Percentiles rank a stretch among this genome's conserved stretches.
phyloP scores from a whole-genome alignment of 768 basidiomycete genomes.

The Boletus reticuloceps region DNA sequence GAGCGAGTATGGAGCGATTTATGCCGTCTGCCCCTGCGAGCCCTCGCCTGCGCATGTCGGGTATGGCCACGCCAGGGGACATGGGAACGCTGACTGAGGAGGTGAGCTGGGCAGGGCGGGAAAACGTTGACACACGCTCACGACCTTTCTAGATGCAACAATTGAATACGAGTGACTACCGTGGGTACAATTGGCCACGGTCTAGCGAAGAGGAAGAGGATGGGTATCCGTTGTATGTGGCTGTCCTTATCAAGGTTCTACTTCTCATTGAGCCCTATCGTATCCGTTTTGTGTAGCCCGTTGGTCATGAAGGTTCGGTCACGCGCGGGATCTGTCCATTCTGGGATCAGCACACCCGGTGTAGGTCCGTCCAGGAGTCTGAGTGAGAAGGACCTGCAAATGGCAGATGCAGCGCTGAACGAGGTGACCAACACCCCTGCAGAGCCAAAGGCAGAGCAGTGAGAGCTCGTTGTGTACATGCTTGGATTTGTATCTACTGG shows the following conservation, averaged over 20 bases:
- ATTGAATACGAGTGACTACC: constrained; percentile 84
- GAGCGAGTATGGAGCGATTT: constrained; percentile 64
- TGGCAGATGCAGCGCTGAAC: constrained; percentile 84
- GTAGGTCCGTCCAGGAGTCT: constrained; percentile 76
- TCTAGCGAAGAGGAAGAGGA: constrained; percentile 82
- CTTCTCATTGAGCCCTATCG: constrained; percentile 5
- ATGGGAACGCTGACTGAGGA: constrained; percentile 87
- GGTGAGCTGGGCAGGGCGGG: constrained; percentile 37
- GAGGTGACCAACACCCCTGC: neutral
- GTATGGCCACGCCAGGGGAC: constrained; percentile 90
- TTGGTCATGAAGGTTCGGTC: constrained; percentile 89
- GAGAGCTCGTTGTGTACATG: neutral
- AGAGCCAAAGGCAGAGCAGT: neutral
- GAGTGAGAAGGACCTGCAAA: constrained; percentile 82
- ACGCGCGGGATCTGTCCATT: constrained; percentile 50
- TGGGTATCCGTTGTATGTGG: constrained; percentile 79
- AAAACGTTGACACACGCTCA: neutral
- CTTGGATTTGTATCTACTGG: constrained; percentile 18
- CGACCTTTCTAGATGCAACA: constrained; percentile 69
- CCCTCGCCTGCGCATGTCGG: constrained; percentile 71
- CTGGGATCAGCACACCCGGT: constrained; percentile 83
- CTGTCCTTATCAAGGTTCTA: constrained; percentile 13
- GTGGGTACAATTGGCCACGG: constrained; percentile 54
- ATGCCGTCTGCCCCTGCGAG: constrained; percentile 82
- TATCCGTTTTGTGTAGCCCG: constrained; percentile 48